Conservation (phyloP, 768 basidiomycete genomes). For the Pleurotus citrinopileatus region DNA sequence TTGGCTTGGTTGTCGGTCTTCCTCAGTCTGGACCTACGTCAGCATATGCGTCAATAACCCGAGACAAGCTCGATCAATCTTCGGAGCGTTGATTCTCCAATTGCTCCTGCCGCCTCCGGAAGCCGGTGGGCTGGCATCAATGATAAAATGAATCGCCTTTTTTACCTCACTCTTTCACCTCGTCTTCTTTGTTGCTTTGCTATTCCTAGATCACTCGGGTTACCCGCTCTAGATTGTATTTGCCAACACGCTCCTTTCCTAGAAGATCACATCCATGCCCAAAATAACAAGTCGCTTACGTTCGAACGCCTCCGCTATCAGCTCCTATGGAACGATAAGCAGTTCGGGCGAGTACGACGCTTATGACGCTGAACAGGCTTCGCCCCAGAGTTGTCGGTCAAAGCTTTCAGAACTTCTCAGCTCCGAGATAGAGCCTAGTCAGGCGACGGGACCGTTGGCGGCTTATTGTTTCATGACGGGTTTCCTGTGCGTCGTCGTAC, state of each 20-base stretch:
- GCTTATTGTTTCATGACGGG: conserved; percentile 81
- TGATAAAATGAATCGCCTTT: not conserved
- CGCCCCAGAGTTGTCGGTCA: not conserved
- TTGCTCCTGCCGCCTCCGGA: not conserved
- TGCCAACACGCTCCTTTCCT: not conserved
- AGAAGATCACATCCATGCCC: not conserved
- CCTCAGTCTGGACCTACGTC: not conserved
- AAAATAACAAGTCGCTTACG: not conserved
- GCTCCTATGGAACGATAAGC: not conserved
- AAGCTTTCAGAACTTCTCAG: conserved; percentile 36
- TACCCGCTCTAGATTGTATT: not conserved
- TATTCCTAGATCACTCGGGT: no score
- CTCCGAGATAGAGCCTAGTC: conserved; percentile 49
- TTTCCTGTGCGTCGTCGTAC: conserved; percentile 50
- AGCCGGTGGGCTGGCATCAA: not conserved
- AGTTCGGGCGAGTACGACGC: not conserved
- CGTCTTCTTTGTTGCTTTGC: not conserved
- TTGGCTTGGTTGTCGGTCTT: not conserved
- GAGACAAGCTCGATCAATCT: not conserved
- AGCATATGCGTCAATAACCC: not conserved
- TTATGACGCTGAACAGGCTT: conserved; percentile 4
- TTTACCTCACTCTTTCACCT: not conserved
- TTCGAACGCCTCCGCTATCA: not conserved
- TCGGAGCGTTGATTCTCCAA: not conserved
- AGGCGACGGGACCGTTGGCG: conserved; percentile 50